These are phyloP conservation scores for Rhodotorula sp. DNA, from an alignment of 1,284 basidiomycete genomes.

Conservation along the genomic window DNA sequence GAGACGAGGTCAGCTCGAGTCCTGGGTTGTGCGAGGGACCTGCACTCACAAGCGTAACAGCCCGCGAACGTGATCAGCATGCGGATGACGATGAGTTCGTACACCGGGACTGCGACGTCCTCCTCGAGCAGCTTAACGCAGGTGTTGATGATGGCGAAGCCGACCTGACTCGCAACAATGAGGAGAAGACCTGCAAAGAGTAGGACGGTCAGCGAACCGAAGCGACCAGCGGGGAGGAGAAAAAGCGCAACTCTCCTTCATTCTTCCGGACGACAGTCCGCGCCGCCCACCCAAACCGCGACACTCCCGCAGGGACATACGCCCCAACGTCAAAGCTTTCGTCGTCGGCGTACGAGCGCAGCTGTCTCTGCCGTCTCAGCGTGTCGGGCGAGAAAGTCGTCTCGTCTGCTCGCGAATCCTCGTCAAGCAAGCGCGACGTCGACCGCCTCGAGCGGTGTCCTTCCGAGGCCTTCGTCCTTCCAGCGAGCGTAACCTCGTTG, in stretches of 20 bases:
- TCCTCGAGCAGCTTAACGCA: constrained; percentile 36
- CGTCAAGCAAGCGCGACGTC: constrained; percentile 1
- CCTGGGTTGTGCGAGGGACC: not conserved
- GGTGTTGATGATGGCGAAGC: constrained; percentile 27
- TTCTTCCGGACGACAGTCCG: constrained; percentile 13
- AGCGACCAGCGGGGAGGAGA: not conserved
- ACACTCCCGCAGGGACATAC: too few relatives aligned
- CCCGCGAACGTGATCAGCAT: constrained; percentile 40
- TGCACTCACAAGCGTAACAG: constrained; percentile 17
- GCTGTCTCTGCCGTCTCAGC: not conserved
- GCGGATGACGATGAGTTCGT: constrained; percentile 42
- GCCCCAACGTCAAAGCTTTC: not conserved
- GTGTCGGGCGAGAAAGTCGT: not conserved
- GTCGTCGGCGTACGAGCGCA: constrained; percentile 9
- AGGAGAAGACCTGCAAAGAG: constrained; percentile 25
- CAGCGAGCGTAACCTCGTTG: too few relatives aligned
- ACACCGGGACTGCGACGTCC: constrained; percentile 35
- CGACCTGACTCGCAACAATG: constrained; percentile 25
- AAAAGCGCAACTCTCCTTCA: constrained; percentile 13
- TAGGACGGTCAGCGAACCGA: not conserved
- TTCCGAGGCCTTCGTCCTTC: not conserved
- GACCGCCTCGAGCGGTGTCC: constrained; percentile 6
- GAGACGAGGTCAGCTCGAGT: too few relatives aligned
- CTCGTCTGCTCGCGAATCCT: not conserved
- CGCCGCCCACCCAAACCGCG: not conserved